These are phyloP conservation scores for Phaffomyces opuntiae DNA, from an alignment of 805 yeast species.

Conservation along the genomic window DNA sequence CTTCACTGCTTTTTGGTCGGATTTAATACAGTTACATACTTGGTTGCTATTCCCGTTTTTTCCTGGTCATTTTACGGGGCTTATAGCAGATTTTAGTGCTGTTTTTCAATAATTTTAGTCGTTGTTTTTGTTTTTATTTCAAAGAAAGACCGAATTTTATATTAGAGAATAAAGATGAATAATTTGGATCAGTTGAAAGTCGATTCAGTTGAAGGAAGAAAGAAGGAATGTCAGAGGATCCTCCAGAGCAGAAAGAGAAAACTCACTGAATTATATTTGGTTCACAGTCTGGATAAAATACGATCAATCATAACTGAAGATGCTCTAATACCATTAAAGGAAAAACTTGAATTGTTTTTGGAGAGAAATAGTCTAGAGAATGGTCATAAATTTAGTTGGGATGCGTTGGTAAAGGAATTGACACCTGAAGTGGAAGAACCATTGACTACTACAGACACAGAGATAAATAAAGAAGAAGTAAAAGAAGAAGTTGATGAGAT, in stretches of 20 bases:
- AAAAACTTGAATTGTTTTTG: slow-evolving; percentile 37
- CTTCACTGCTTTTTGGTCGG: too few relatives aligned
- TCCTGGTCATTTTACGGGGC: not conserved
- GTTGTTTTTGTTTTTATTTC: too few relatives aligned
- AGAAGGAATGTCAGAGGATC: slow-evolving; percentile 23
- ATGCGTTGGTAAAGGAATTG: slow-evolving; percentile 16
- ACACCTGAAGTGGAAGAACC: slow-evolving; percentile 1
- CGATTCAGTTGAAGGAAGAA: not conserved
- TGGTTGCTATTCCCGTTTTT: not conserved
- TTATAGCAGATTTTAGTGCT: not conserved
- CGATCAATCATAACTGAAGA: slow-evolving; percentile 33
- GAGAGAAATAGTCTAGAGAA: slow-evolving; percentile 46
- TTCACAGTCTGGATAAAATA: slow-evolving; percentile 44
- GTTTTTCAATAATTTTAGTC: not conserved
- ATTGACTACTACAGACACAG: too few relatives aligned
- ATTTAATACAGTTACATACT: not conserved
- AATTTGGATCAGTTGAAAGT: not conserved
- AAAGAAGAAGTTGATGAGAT: not conserved
- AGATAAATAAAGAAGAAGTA: not conserved
- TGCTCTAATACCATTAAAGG: slow-evolving; percentile 31
- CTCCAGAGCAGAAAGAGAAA: slow-evolving; percentile 47
- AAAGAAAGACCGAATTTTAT: not conserved
- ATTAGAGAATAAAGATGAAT: not conserved
- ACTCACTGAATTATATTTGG: slow-evolving; percentile 54
- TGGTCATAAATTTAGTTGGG: slow-evolving; percentile 32